Conservation (phyloP, 768 basidiomycete species). For the Tylopilus intermedius region DNA sequence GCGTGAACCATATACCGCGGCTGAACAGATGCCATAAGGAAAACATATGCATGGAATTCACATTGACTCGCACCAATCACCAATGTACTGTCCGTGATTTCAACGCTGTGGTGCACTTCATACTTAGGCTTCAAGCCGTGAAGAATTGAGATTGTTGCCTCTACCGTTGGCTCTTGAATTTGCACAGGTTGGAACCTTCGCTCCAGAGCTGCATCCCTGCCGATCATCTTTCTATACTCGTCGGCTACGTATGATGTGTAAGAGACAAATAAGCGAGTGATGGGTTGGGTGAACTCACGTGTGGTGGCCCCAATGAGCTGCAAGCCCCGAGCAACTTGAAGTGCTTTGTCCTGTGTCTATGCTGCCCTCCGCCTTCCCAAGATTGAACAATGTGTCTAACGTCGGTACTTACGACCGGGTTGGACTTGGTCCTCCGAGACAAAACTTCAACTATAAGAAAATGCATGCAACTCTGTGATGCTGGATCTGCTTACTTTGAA, state of each 20-base stretch:
- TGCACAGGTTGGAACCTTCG: conserved; percentile 86
- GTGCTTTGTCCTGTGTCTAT: conserved; percentile 87
- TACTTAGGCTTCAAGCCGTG: conserved; percentile 81
- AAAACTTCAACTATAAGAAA: conserved; percentile 46
- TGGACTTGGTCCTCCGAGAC: conserved; percentile 85
- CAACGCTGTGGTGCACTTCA: conserved; percentile 91
- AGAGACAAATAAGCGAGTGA: background rate
- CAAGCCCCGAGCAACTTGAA: conserved; percentile 70
- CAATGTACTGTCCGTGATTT: conserved; percentile 82
- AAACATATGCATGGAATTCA: background rate
- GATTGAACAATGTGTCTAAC: conserved; percentile 73
- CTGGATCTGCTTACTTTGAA: conserved; percentile 62
- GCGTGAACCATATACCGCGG: conserved; percentile 77
- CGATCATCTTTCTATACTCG: conserved; percentile 87
- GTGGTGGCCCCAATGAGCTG: conserved; percentile 91
- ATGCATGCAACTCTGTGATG: background rate
- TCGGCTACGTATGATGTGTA: conserved; percentile 42
- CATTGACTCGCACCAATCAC: conserved; percentile 59
- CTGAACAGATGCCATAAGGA: conserved; percentile 31
- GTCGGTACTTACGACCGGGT: conserved; percentile 63
- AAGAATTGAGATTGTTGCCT: conserved; percentile 79
- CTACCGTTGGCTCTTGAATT: conserved; percentile 85
- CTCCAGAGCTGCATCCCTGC: conserved; percentile 87
- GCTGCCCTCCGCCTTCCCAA: conserved; percentile 88
- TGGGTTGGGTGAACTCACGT: conserved; percentile 40